Conservation (phyloP, 805 yeast genomes). For the Wickerhamomyces queroliae region DNA sequence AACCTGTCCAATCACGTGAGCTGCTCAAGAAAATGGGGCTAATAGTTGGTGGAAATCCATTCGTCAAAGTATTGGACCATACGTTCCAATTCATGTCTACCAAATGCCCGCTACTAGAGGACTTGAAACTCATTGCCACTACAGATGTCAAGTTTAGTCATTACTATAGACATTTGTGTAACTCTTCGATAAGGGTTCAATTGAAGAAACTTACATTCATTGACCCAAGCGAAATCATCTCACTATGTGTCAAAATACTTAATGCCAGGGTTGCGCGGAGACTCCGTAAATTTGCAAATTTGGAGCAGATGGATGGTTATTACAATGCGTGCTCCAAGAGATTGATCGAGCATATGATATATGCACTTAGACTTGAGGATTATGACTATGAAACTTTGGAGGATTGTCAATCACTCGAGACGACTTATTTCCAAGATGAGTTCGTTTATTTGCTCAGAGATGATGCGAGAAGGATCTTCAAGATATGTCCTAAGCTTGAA, state of each 20-base stretch:
- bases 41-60: too few species aligned
- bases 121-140: neutral
- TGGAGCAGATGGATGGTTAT: slow-evolving; percentile 14
- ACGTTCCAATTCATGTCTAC: neutral
- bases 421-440: neutral
- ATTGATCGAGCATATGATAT: slow-evolving; percentile 14
- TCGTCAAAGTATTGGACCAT: neutral
- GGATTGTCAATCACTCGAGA: neutral
- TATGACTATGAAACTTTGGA: slow-evolving; percentile 7
- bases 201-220: neutral
- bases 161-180: neutral
- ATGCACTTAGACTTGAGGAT: slow-evolving; percentile 11
- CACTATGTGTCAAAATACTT: slow-evolving; percentile 5
- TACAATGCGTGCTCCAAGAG: slow-evolving; percentile 10
- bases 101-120: neutral
- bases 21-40: too few species aligned
- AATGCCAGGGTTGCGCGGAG: slow-evolving; percentile 8
- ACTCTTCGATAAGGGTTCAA: neutral
- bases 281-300: slow-evolving; percentile 4
- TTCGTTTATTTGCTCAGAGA: neutral
- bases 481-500: neutral
- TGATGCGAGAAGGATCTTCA: neutral
- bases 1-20: neutral
- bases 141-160: neutral
- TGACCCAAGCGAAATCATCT: slow-evolving; percentile 4